Evolutionary conservation across 2,329 filamentous ascomycete genomes (phyloP).

Genomic region (Monosporascus sp.): DNA sequence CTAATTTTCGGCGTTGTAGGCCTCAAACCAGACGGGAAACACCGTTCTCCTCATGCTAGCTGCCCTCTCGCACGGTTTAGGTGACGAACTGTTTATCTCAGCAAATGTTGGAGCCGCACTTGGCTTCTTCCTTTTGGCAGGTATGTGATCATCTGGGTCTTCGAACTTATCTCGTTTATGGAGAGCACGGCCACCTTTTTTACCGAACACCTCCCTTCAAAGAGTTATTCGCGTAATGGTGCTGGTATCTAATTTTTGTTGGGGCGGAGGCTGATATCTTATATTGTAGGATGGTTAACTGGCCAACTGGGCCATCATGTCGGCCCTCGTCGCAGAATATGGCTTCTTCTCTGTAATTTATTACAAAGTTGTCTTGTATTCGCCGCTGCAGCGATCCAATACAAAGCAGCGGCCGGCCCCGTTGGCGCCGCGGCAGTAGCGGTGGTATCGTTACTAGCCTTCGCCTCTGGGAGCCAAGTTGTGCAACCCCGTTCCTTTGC

Average conservation of each 20-base stretch:
- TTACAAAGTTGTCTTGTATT: slow-evolving; percentile 53
- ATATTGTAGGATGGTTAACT: slow-evolving; percentile 39
- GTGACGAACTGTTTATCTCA: slow-evolving; percentile 44
- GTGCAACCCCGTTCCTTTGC: slow-evolving; percentile 49
- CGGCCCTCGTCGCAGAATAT: slow-evolving; percentile 44
- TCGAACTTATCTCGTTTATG: neutral
- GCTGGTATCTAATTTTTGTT: neutral
- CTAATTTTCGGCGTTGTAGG: neutral
- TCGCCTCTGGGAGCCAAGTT: slow-evolving; percentile 54
- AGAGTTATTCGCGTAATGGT: neutral
- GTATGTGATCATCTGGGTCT: neutral
- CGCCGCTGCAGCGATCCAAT: slow-evolving; percentile 44
- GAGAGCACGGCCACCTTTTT: neutral
- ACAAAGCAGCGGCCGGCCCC: slow-evolving; percentile 30
- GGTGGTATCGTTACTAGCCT: slow-evolving; percentile 47
- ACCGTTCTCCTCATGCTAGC: slow-evolving; percentile 54
- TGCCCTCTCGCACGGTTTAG: slow-evolving; percentile 42
- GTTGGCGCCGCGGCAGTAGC: slow-evolving; percentile 34
- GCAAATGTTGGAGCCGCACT: slow-evolving; percentile 51
- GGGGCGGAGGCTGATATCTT: neutral
- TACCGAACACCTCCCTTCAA: too few species aligned
- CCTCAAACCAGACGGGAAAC: slow-evolving; percentile 62
- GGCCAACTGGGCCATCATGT: slow-evolving; percentile 52
- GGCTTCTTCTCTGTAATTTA: slow-evolving; percentile 49
- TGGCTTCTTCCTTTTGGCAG: slow-evolving; percentile 47